Conservation (phyloP, 2,329 filamentous ascomycete species). For the Pseudogymnoascus sp. region DNA sequence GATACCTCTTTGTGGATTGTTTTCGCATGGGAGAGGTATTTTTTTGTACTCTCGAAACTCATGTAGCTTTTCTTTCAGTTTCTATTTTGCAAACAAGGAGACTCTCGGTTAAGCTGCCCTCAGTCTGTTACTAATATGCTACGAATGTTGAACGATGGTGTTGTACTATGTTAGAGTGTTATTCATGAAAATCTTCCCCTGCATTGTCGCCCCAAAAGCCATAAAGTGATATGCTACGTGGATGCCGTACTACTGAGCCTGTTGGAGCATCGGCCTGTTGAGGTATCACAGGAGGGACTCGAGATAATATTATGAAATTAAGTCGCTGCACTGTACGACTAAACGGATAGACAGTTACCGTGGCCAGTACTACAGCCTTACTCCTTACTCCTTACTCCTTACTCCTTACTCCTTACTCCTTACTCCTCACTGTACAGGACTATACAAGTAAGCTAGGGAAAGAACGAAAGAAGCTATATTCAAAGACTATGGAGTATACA, state of each 20-base stretch:
- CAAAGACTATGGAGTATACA: background rate
- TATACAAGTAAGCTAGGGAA: background rate
- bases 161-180: slow-evolving; percentile 10
- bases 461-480: background rate
- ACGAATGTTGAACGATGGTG: slow-evolving; percentile 11
- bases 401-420: background rate
- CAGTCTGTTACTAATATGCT: slow-evolving; percentile 11
- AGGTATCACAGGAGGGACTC: background rate
- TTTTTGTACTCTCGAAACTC: slow-evolving; percentile 9
- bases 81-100: slow-evolving; percentile 9
- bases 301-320: background rate
- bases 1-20: slow-evolving; percentile 10
- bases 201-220: background rate
- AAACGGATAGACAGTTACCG: background rate
- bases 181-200: slow-evolving; percentile 10
- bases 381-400: background rate
- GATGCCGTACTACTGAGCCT: background rate
- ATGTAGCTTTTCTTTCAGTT: slow-evolving; percentile 9
- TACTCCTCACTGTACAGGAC: background rate
- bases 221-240: slow-evolving; percentile 1
- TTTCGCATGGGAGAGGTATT: slow-evolving; percentile 1
- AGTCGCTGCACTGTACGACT: background rate
- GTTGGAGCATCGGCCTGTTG: background rate
- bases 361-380: background rate
- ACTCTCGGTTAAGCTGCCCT: slow-evolving; percentile 7